These are phyloP conservation scores for Carpinus viminea DNA, from an alignment of 306 rosid species.

Conservation along the genomic window DNA sequence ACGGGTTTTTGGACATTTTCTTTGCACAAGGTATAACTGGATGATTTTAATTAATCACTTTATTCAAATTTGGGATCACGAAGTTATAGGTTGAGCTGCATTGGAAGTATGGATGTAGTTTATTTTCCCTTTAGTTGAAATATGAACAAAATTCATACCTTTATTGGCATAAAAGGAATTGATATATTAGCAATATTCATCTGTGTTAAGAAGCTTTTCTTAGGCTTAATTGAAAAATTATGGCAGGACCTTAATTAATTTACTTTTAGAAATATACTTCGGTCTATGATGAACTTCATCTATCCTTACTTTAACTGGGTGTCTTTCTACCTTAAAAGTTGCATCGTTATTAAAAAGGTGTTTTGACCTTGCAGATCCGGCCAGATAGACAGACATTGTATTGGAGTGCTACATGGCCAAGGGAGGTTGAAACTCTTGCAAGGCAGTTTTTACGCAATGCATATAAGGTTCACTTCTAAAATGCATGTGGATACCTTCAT, in stretches of 20 bases:
- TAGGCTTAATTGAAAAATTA: not conserved
- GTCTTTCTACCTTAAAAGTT: not conserved
- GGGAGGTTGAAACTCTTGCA: conserved; percentile 91
- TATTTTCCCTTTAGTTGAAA: not conserved
- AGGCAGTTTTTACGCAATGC: conserved; percentile 84
- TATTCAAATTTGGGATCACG: not conserved
- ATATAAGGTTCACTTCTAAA: conserved; percentile 59
- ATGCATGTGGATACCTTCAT: not conserved
- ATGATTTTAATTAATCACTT: not conserved
- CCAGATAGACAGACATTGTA: conserved; percentile 98
- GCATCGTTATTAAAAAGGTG: conserved; percentile 2
- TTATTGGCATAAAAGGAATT: not conserved
- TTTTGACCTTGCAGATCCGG: conserved; percentile 65
- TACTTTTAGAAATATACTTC: not conserved
- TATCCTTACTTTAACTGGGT: not conserved
- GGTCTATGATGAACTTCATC: not conserved
- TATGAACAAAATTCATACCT: not conserved
- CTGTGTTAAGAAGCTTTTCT: not conserved
- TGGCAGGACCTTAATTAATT: not conserved
- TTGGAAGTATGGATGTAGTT: not conserved
- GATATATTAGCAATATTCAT: not conserved
- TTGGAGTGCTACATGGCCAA: conserved; percentile 99
- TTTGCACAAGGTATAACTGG: not conserved
- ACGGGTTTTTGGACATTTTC: not conserved
- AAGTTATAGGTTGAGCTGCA: not conserved